phyloP scores from a whole-genome alignment of 169 alveolate genomes.

The Plasmodium gallinaceum region DNA sequence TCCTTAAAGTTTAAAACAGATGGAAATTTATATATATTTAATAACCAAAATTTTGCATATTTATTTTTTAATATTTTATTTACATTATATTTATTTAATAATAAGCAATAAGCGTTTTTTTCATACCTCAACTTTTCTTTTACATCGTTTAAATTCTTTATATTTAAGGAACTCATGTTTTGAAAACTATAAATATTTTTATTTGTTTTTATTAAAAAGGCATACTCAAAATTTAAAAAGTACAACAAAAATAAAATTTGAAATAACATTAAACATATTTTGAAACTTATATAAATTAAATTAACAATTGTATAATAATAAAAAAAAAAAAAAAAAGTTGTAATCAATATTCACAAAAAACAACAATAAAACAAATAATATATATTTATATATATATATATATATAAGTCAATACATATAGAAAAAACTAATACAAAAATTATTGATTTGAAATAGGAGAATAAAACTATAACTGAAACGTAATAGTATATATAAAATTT shows the following conservation, averaged over 20 bases:
- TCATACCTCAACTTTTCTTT: slow-evolving; percentile 41
- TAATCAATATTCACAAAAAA: too few species aligned
- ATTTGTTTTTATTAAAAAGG: slow-evolving; percentile 11
- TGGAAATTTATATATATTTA: slow-evolving; percentile 59
- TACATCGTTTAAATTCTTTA: slow-evolving; percentile 40
- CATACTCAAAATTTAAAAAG: slow-evolving; percentile 5
- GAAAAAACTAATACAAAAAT: too few species aligned
- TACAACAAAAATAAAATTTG: slow-evolving; percentile 3
- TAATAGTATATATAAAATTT: too few species aligned
- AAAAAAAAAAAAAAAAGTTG: too few species aligned
- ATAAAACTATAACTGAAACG: too few species aligned
- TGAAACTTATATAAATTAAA: too few species aligned
- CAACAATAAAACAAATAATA: too few species aligned
- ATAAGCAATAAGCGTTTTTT: slow-evolving; percentile 33
- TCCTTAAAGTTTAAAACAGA: slow-evolving; percentile 35
- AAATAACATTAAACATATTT: slow-evolving; percentile 21
- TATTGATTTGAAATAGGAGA: too few species aligned
- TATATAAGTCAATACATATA: too few species aligned
- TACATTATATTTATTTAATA: slow-evolving; percentile 38
- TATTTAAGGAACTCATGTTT: slow-evolving; percentile 16
- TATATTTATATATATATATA: too few species aligned
- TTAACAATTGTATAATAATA: too few species aligned
- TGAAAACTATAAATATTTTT: slow-evolving; percentile 18
- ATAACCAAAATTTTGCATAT: slow-evolving; percentile 28
- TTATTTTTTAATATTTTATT: slow-evolving; percentile 50